Evolutionary conservation across 768 basidiomycete genomes (phyloP).

Genomic region (Amylocystis lapponica): DNA sequence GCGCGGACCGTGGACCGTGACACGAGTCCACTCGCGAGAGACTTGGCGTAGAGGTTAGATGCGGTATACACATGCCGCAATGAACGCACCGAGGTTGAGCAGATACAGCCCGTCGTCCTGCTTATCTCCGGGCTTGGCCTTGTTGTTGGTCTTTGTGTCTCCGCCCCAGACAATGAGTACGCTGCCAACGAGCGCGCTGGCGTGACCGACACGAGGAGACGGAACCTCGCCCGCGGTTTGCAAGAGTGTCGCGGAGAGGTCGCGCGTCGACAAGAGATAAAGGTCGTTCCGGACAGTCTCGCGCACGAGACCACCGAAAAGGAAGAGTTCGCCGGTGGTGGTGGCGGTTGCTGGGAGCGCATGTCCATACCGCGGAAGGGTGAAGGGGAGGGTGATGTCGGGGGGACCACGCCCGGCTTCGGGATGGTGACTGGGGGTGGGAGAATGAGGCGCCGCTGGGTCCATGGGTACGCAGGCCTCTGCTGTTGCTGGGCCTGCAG

Average conservation of each 20-base stretch:
- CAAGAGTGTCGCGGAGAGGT: slow-evolving; percentile 73
- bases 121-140: slow-evolving; percentile 55
- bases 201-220: slow-evolving; percentile 90
- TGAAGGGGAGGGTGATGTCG: slow-evolving; percentile 68
- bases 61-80: background rate
- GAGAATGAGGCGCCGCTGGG: slow-evolving; percentile 65
- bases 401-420: slow-evolving; percentile 59
- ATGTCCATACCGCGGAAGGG: slow-evolving; percentile 96
- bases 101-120: slow-evolving; percentile 94
- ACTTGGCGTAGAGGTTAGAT: slow-evolving; percentile 45
- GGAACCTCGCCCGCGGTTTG: slow-evolving; percentile 90
- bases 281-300: slow-evolving; percentile 90
- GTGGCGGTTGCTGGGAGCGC: slow-evolving; percentile 78
- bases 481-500: slow-evolving; percentile 28
- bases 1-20: slow-evolving; percentile 71
- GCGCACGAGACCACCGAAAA: slow-evolving; percentile 94
- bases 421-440: slow-evolving; percentile 60
- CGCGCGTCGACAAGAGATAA: slow-evolving; percentile 79
- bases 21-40: slow-evolving; percentile 92
- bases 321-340: slow-evolving; percentile 82
- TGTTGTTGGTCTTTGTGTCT: slow-evolving; percentile 80
- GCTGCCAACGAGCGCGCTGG: slow-evolving; percentile 90
- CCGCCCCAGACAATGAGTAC: slow-evolving; percentile 98
- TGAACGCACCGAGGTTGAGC: slow-evolving; percentile 78
- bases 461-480: slow-evolving; percentile 78